These are phyloP conservation scores for Penicillium olsonii DNA, from an alignment of 2,329 filamentous ascomycete species.

Conservation along the genomic window DNA sequence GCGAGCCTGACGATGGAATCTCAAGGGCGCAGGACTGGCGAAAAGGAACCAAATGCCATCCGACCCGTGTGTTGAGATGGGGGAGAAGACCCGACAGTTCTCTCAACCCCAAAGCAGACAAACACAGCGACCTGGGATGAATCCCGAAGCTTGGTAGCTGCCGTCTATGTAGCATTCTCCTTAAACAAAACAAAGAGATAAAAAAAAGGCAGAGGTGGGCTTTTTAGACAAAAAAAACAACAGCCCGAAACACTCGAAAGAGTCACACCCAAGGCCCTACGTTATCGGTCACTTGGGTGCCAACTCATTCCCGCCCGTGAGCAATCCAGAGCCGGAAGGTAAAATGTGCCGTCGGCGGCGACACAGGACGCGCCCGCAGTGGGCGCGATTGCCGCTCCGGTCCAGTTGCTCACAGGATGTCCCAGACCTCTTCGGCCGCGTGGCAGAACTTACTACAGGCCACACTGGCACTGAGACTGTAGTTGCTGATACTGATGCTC, in stretches of 20 bases:
- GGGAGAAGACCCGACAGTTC: slow-evolving; percentile 5
- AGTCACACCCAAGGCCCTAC: background rate
- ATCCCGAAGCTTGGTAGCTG: slow-evolving; percentile 11
- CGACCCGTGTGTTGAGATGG: slow-evolving; percentile 24
- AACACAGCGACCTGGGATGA: slow-evolving; percentile 6
- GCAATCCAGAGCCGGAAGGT: slow-evolving; percentile 23
- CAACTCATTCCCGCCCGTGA: slow-evolving; percentile 8
- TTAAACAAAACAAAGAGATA: slow-evolving; percentile 10
- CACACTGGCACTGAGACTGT: slow-evolving; percentile 93
- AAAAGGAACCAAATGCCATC: slow-evolving; percentile 34
- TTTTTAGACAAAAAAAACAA: background rate
- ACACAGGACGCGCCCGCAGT: slow-evolving; percentile 11
- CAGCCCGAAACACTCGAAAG: background rate
- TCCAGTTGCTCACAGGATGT: slow-evolving; percentile 68
- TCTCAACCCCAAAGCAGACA: background rate
- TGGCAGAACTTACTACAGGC: slow-evolving; percentile 99
- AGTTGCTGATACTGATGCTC: slow-evolving; percentile 98
- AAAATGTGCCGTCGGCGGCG: slow-evolving; percentile 14
- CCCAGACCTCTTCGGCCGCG: slow-evolving; percentile 94
- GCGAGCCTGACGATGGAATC: slow-evolving; percentile 15
- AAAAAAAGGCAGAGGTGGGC: background rate
- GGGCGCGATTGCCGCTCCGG: slow-evolving; percentile 5
- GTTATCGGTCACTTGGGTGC: background rate
- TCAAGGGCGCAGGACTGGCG: slow-evolving; percentile 27
- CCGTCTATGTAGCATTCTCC: slow-evolving; percentile 6